Conservation (phyloP, 306 rosid species). For the Abrus precatorius region DNA sequence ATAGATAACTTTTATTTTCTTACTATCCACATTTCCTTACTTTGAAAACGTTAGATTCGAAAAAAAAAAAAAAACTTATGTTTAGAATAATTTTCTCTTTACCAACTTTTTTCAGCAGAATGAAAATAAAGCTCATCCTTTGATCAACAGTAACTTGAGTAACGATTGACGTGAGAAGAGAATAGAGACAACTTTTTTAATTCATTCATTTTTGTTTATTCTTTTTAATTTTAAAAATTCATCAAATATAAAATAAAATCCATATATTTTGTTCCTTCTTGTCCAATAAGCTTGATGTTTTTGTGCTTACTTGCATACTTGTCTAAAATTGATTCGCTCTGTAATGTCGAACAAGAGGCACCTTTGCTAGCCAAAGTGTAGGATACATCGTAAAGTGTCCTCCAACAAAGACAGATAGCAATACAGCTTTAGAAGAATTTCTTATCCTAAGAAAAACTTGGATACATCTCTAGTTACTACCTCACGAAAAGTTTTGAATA, state of each 20-base stretch:
- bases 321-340: background rate
- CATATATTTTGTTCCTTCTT: background rate
- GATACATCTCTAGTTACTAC: background rate
- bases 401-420: conserved; percentile 32
- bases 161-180: background rate
- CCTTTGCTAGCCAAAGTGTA: conserved; percentile 57
- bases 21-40: no score
- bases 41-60: no score
- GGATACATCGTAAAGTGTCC: conserved; percentile 39
- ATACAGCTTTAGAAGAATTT: background rate
- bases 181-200: background rate
- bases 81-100: conserved; percentile 10
- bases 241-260: background rate
- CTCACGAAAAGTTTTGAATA: background rate
- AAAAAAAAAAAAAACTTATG: background rate
- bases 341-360: conserved; percentile 8
- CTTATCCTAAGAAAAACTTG: background rate
- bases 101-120: background rate
- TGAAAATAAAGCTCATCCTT: background rate
- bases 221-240: background rate
- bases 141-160: background rate
- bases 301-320: background rate
- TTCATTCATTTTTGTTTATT: conserved; percentile 1
- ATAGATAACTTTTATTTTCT: no score
- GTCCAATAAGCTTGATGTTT: background rate